Evolutionary conservation across 805 yeast genomes (phyloP).

Genomic region (Maudiozyma serrabonitensis): DNA sequence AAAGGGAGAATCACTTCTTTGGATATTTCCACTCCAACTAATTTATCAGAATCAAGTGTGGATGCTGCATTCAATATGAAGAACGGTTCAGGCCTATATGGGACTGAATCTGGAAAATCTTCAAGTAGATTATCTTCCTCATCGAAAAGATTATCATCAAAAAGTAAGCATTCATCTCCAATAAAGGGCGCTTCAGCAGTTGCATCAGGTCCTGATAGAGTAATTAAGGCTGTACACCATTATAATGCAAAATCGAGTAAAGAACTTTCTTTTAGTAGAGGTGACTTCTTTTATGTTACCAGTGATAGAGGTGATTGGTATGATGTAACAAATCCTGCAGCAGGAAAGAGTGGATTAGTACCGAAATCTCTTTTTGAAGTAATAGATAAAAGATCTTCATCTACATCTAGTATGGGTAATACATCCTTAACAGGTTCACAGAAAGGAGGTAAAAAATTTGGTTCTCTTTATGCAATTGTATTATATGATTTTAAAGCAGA

Average conservation of each 20-base stretch:
- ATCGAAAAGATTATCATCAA: slow-evolving; percentile 1
- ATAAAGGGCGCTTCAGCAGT: slow-evolving; percentile 7
- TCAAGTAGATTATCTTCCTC: background rate
- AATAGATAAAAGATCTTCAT: slow-evolving; percentile 44
- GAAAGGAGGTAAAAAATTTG: slow-evolving; percentile 15
- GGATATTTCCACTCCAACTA: slow-evolving; percentile 30
- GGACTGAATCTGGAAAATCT: background rate
- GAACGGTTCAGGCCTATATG: slow-evolving; percentile 12
- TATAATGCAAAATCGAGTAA: slow-evolving; percentile 73
- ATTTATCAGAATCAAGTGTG: slow-evolving; percentile 10
- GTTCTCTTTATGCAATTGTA: slow-evolving; percentile 71
- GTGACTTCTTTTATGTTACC: slow-evolving; percentile 82
- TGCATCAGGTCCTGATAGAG: slow-evolving; percentile 51
- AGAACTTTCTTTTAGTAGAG: slow-evolving; percentile 67
- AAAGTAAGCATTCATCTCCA: slow-evolving; percentile 4
- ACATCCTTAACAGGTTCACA: background rate
- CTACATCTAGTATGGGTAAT: slow-evolving; percentile 1
- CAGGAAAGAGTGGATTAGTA: slow-evolving; percentile 72
- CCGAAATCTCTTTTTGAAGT: slow-evolving; percentile 79
- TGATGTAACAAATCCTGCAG: slow-evolving; percentile 80
- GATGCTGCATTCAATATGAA: slow-evolving; percentile 18
- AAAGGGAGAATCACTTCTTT: slow-evolving; percentile 27
- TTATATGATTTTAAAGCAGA: slow-evolving; percentile 77
- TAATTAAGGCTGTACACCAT: slow-evolving; percentile 70
- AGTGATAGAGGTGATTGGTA: slow-evolving; percentile 66